A percentile compares a stretch with the other conserved stretches of the same genome.
These are phyloP conservation scores for Hymenoscyphus fraxineus DNA, from an alignment of 2,329 filamentous ascomycete species.

Conservation along the genomic window DNA sequence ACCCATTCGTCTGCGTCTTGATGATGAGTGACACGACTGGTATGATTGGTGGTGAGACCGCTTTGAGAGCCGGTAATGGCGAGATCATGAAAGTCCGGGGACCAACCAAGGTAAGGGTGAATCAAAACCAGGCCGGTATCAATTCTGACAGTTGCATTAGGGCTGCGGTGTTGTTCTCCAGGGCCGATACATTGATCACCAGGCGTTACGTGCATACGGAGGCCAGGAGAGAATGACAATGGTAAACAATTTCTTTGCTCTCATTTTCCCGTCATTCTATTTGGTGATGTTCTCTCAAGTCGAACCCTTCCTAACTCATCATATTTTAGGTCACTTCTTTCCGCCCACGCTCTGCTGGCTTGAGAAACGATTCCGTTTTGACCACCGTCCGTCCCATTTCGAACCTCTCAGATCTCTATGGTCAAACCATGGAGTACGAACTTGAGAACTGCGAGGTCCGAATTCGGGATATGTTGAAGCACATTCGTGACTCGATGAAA, in stretches of 20 bases:
- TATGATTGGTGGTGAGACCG: conserved; percentile 55
- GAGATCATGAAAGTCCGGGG: conserved; percentile 43
- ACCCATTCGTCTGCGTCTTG: conserved; percentile 49
- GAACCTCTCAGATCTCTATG: conserved; percentile 38
- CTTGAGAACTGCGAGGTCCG: conserved; percentile 38
- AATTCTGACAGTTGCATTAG: conserved; percentile 20
- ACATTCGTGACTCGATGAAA: conserved; percentile 35
- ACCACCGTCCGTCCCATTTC: conserved; percentile 38
- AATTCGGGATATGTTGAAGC: conserved; percentile 35
- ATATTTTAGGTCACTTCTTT: conserved; percentile 40
- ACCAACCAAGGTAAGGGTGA: conserved; percentile 38
- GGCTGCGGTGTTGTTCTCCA: conserved; percentile 44
- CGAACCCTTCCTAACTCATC: not conserved
- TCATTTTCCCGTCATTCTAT: not conserved
- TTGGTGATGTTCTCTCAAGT: not conserved
- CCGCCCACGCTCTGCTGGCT: conserved; percentile 38
- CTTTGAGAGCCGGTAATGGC: conserved; percentile 51
- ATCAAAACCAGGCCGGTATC: not conserved
- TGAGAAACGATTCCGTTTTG: conserved; percentile 40
- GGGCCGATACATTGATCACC: conserved; percentile 44
- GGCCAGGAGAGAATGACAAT: conserved; percentile 44
- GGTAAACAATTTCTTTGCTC: not conserved
- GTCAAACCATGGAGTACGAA: conserved; percentile 38
- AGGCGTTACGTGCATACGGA: conserved; percentile 40
- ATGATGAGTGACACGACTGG: conserved; percentile 47